Evolutionary conservation across 441 rosid species (phyloP).

Genomic region (Hura crepitans): DNA sequence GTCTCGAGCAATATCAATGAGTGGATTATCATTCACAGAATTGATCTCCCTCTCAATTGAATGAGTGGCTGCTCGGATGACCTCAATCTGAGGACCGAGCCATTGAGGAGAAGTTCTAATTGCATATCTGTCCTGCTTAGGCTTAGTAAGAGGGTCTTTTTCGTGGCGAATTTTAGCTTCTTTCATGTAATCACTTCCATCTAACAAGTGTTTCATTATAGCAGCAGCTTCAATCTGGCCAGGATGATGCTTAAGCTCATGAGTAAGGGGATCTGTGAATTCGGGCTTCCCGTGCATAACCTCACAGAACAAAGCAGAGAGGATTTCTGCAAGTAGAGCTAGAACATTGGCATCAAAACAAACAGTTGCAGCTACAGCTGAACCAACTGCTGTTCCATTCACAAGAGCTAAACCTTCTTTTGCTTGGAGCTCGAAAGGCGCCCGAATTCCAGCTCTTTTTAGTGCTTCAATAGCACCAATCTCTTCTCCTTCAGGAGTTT

Average conservation of each 20-base stretch:
- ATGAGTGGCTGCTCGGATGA: conserved; percentile 46
- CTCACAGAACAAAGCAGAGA: conserved; percentile 55
- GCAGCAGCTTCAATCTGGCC: conserved; percentile 44
- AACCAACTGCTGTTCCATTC: conserved; percentile 45
- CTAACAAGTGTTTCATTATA: conserved; percentile 34
- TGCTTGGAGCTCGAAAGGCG: conserved; percentile 37
- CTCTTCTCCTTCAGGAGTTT: conserved; percentile 32
- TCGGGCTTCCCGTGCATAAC: conserved; percentile 58
- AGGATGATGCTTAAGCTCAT: conserved; percentile 42
- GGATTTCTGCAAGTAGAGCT: conserved; percentile 42
- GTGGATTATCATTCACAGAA: conserved; percentile 36
- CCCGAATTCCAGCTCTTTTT: conserved; percentile 32
- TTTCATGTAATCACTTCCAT: conserved; percentile 48
- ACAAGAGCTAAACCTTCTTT: conserved; percentile 44
- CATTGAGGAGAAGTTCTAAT: conserved; percentile 54
- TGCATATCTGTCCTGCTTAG: conserved; percentile 52
- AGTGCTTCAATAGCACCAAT: conserved; percentile 32
- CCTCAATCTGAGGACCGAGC: conserved; percentile 55
- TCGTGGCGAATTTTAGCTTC: conserved; percentile 42
- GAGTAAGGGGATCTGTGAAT: conserved; percentile 34
- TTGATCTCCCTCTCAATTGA: conserved; percentile 49
- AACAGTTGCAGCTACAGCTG: conserved; percentile 40
- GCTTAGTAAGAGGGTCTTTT: conserved; percentile 45
- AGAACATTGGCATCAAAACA: conserved; percentile 48
- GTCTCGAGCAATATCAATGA: conserved; percentile 32